Percentiles rank a stretch among this genome's conserved stretches.
Evolutionary conservation across 2,329 filamentous ascomycete genomes (phyloP).

Genomic region (Ascomycota sp.): DNA sequence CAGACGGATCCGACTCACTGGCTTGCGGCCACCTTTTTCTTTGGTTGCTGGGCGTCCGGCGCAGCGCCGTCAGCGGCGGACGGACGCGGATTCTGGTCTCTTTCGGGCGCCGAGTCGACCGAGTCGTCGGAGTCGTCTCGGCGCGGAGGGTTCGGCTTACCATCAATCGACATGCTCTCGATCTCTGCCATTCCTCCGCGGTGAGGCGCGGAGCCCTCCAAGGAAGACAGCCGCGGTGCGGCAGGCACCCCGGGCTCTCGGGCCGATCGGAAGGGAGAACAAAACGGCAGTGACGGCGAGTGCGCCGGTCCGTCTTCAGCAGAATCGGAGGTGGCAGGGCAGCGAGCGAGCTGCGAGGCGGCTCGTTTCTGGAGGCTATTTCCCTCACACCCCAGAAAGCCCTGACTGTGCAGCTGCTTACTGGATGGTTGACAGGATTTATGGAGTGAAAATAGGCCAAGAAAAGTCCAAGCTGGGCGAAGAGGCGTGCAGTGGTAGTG

Average conservation of each 20-base stretch:
- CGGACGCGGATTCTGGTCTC: constrained; percentile 21
- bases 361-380: too few relatives aligned
- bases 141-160: constrained; percentile 15
- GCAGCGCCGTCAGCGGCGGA: constrained; percentile 13
- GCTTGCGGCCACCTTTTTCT: constrained; percentile 97
- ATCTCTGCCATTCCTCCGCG: constrained; percentile 38
- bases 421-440: too few relatives aligned
- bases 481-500: too few relatives aligned
- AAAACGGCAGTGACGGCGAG: constrained; percentile 15
- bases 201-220: constrained; percentile 14
- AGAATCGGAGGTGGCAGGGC: neutral
- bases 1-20: constrained; percentile 40
- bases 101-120: constrained; percentile 37
- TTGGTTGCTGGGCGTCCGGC: constrained; percentile 47
- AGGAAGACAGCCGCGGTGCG: constrained; percentile 16
- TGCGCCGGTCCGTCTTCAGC: constrained; percentile 11
- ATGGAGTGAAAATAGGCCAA: too few relatives aligned
- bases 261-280: constrained; percentile 3
- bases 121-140: constrained; percentile 43
- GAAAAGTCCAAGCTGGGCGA: too few relatives aligned
- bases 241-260: constrained; percentile 14
- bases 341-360: neutral
- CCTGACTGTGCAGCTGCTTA: too few relatives aligned
- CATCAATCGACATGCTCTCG: constrained; percentile 47
- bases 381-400: too few relatives aligned